phyloP scores from a whole-genome alignment of 345 rosid species.

The Trapa bicornis region DNA sequence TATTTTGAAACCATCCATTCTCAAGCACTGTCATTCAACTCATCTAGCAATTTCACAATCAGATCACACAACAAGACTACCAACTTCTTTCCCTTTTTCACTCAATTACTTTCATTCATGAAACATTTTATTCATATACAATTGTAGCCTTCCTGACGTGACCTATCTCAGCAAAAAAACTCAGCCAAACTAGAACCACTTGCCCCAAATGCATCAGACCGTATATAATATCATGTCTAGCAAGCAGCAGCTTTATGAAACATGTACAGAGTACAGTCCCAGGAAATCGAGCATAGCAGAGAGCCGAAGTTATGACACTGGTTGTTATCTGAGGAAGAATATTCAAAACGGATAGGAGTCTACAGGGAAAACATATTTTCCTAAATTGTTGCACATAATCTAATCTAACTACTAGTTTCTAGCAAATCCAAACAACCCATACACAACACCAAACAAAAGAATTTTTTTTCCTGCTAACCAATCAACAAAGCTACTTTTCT shows the following conservation, averaged over 20 bases:
- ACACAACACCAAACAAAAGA: not conserved
- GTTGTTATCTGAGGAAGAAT: not conserved
- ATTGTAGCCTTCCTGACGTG: not conserved
- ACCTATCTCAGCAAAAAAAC: not conserved
- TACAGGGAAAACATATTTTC: not conserved
- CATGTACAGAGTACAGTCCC: not conserved
- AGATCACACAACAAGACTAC: not conserved
- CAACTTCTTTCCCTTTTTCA: not conserved
- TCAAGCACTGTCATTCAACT: constrained; percentile 1
- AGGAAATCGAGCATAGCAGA: not conserved
- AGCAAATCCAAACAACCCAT: not conserved
- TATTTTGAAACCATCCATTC: not conserved
- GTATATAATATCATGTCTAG: not conserved
- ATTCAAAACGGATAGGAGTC: not conserved
- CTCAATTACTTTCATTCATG: not conserved
- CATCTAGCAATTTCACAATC: not conserved
- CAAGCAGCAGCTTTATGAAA: not conserved
- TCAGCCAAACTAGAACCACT: not conserved
- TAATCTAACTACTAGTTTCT: not conserved
- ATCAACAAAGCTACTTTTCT: not conserved
- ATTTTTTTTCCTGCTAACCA: not conserved
- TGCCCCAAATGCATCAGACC: not conserved
- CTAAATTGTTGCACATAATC: not conserved
- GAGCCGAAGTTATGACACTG: not conserved
- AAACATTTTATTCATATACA: not conserved